Percentiles rank a stretch among this genome's conserved stretches.
phyloP scores from a whole-genome alignment of 108 stramenopile genomes.

The Schizochytrium sp. region DNA sequence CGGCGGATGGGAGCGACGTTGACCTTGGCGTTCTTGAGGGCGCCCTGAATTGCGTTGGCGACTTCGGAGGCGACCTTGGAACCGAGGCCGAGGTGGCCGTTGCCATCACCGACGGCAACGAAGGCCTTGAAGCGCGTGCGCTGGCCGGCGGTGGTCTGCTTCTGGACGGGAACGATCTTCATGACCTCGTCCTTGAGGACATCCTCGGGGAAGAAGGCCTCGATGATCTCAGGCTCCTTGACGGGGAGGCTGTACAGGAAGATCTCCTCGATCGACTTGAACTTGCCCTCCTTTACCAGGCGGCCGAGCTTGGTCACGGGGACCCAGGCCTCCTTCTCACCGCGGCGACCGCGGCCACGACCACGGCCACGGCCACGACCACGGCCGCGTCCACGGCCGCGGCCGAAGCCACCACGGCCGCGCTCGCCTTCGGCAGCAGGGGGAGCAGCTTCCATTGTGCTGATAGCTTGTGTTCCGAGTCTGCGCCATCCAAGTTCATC shows the following conservation, averaged over 20 bases:
- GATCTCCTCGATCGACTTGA: slow-evolving; percentile 95
- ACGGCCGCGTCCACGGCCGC: slow-evolving; percentile 32
- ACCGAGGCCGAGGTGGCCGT: slow-evolving; percentile 98
- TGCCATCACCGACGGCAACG: slow-evolving; percentile 91
- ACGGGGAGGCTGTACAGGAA: slow-evolving; percentile 98
- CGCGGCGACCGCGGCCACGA: slow-evolving; percentile 71
- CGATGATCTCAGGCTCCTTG: slow-evolving; percentile 99
- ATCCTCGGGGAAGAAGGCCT: slow-evolving; percentile 81
- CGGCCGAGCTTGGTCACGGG: slow-evolving; percentile 99
- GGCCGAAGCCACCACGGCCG: slow-evolving; percentile 48
- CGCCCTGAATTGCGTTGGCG: slow-evolving; percentile 98
- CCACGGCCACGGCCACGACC: slow-evolving; percentile 75
- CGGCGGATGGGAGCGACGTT: slow-evolving; percentile 95
- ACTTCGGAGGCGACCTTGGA: slow-evolving; percentile 98
- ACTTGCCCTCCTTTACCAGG: slow-evolving; percentile 98
- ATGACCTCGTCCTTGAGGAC: slow-evolving; percentile 99
- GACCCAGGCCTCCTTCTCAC: slow-evolving; percentile 81
- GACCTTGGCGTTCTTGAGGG: slow-evolving; percentile 97
- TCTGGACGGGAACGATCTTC: slow-evolving; percentile 99
- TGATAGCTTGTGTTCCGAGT: too few species aligned
- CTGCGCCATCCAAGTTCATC: too few species aligned
- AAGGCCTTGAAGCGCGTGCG: slow-evolving; percentile 99
- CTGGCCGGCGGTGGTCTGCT: slow-evolving; percentile 98
- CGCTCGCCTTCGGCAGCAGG: background rate
- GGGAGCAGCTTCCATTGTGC: background rate